Evolutionary conservation across 352 stramenopile genomes (phyloP).

Genomic region (Phytophthora pistaciae): DNA sequence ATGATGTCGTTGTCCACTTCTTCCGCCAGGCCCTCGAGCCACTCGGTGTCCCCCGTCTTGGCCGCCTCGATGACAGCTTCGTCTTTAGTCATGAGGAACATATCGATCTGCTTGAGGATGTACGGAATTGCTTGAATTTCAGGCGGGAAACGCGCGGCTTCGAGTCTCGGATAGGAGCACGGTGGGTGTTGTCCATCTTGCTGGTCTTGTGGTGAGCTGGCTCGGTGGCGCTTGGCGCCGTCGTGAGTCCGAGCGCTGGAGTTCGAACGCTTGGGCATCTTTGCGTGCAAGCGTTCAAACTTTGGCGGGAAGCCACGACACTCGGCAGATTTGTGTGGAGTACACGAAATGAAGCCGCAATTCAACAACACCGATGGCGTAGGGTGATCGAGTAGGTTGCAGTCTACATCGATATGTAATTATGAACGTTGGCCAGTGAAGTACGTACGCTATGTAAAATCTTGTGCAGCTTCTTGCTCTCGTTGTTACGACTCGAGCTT

Average conservation of each 20-base stretch:
- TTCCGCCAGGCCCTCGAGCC: neutral
- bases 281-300: neutral
- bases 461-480: neutral
- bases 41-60: neutral
- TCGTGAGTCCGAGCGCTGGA: neutral
- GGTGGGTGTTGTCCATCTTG: neutral
- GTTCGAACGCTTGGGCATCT: neutral
- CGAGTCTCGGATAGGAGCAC: slow-evolving; percentile 1
- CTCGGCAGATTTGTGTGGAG: too few relatives aligned
- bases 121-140: neutral
- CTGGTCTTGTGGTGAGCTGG: neutral
- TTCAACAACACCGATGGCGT: too few relatives aligned
- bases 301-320: neutral
- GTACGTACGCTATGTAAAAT: neutral
- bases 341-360: too few relatives aligned
- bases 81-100: neutral
- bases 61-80: neutral
- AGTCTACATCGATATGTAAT: neutral
- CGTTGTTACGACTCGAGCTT: slow-evolving; percentile 12
- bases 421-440: neutral
- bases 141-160: neutral
- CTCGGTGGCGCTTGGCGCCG: neutral
- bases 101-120: neutral
- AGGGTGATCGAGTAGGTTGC: too few relatives aligned
- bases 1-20: too few relatives aligned